Percentiles rank a stretch among this genome's conserved stretches.
Conservation (phyloP, 164 flowering plant genomes). For the Vitis cinerea region DNA sequence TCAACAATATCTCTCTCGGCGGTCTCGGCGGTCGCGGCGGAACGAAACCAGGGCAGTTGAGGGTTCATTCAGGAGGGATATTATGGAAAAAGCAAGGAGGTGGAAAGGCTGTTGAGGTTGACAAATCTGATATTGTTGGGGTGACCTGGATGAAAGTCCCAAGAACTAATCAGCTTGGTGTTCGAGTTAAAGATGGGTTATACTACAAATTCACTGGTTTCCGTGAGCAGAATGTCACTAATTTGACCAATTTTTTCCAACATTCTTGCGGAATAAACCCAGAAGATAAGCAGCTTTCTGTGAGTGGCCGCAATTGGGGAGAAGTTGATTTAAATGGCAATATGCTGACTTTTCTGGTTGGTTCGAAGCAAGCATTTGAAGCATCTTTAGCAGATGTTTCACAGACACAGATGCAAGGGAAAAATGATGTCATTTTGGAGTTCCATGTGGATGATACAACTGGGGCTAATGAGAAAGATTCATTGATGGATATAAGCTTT, state of each 20-base stretch:
- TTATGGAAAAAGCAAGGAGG: conserved; percentile 91
- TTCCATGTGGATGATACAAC: conserved; percentile 97
- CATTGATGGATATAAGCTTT: conserved; percentile 91
- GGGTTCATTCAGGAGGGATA: conserved; percentile 68
- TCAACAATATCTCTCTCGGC: no score
- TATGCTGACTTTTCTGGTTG: conserved; percentile 74
- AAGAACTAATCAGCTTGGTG: conserved; percentile 40
- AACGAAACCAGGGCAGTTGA: conserved; percentile 84
- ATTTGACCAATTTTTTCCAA: conserved; percentile 68
- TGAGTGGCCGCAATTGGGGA: conserved; percentile 96
- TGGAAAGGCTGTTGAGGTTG: conserved; percentile 88
- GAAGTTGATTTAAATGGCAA: conserved; percentile 94
- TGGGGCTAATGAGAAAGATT: conserved; percentile 99
- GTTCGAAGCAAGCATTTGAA: conserved; percentile 93
- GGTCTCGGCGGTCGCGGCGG: no score
- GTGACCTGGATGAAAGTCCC: conserved; percentile 96
- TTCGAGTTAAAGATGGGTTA: conserved; percentile 74
- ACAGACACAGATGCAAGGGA: conserved; percentile 92
- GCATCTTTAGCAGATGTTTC: conserved; percentile 93
- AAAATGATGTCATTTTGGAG: conserved; percentile 90
- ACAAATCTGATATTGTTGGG: conserved; percentile 59
- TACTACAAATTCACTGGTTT: conserved; percentile 88
- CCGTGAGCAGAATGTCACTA: conserved; percentile 86
- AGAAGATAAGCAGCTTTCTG: conserved; percentile 92
- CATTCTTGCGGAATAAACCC: conserved; percentile 59